Conservation (phyloP, 306 rosid species). For the Prunus kanzakura region DNA sequence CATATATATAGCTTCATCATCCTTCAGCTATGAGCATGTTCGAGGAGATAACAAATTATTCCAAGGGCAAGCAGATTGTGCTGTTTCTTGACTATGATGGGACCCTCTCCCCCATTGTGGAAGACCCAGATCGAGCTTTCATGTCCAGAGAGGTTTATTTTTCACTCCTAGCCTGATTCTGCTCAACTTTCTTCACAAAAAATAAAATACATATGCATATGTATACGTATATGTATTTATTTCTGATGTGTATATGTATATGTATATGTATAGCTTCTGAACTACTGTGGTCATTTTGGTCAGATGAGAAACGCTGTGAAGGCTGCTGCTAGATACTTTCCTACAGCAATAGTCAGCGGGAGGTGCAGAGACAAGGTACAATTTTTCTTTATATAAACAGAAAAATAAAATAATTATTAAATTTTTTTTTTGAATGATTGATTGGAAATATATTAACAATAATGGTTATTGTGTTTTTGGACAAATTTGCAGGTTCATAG, state of each 20-base stretch:
- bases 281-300: not conserved
- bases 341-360: constrained; percentile 93
- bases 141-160: constrained; percentile 70
- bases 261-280: not conserved
- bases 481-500: constrained; percentile 54
- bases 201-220: not conserved
- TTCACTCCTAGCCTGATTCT: not conserved
- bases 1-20: constrained; percentile 41
- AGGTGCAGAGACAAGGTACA: constrained; percentile 83
- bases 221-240: not conserved
- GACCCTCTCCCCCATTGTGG: constrained; percentile 87
- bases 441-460: not conserved
- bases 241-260: not conserved
- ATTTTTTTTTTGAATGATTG: not conserved
- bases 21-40: constrained; percentile 78
- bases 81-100: constrained; percentile 94
- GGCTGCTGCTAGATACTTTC: constrained; percentile 64
- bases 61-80: constrained; percentile 68
- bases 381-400: constrained; percentile 8
- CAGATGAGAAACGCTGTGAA: constrained; percentile 84
- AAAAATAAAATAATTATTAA: not conserved
- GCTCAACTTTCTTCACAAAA: not conserved
- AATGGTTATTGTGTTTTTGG: not conserved
- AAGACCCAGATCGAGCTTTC: constrained; percentile 86
- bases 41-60: constrained; percentile 46